Evolutionary conservation across 129 eudicot species (phyloP), one percentile per base, ranked within the genome.

Genomic region (Solidago caesia): DNA sequence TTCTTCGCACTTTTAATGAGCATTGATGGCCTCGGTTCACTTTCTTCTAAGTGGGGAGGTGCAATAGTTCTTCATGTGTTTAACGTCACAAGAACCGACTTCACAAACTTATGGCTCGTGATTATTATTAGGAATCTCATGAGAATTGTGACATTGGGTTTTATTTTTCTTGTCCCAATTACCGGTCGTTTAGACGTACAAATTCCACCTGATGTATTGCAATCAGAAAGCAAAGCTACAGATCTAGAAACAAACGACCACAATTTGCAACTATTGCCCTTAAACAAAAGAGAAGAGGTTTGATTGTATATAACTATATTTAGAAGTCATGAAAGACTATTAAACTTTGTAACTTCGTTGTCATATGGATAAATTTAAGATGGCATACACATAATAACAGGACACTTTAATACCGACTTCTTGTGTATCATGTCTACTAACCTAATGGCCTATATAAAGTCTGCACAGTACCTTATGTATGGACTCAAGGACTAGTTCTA

Each of bases 1-100:
- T 89, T 89, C 52, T 89, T 89, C 12, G 95, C 95, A 11, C 67
- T 89, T 7, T 55, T 89, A 49, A 89, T 86, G 95, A 81, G 88
- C 80, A 89, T 89, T 2, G 91, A 85, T 64, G 74, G 85, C 68
- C 68, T 85, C 42, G 94, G 94, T 27, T 60, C 82, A 0, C 84
- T 89, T 14, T 72, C 87, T 8, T 76, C 89, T 29, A 85, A 85
- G 60, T 82, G 84, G 93, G 84, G 77, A 12, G 89, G 89, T 41
- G 93, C 86, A 6, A 2, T 83, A 21, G 44, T 88, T 26, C 82
- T 88, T 62, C 82, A 83, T 16, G 33, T 55, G 41, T 75, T 88
- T 39, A 72, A 83, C 29, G 84, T 88, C 72, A 85, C 89, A 4
- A 80, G 93, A 70, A 85, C 81, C 29, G 77, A 85, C 63, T 88